These are phyloP conservation scores for Cadophora sp. DNA, from an alignment of 2,329 filamentous ascomycete genomes.

Conservation along the genomic window DNA sequence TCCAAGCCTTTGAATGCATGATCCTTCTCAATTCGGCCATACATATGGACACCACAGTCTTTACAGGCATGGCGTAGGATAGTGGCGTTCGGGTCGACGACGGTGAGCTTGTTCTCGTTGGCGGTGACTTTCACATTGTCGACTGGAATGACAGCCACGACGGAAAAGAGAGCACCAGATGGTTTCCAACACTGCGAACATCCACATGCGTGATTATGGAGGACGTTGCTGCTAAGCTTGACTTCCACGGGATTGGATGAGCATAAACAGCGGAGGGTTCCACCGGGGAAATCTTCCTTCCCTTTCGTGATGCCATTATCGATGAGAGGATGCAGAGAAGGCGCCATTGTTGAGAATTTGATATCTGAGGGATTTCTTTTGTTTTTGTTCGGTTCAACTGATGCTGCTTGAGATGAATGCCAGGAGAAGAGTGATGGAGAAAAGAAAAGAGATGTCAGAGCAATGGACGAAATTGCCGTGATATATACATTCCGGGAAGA, in stretches of 20 bases:
- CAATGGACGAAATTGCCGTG: background rate
- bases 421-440: background rate
- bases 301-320: constrained; percentile 67
- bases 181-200: constrained; percentile 79
- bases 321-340: constrained; percentile 65
- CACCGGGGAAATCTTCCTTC: constrained; percentile 59
- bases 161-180: constrained; percentile 64
- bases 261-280: constrained; percentile 69
- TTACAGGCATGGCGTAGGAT: constrained; percentile 68
- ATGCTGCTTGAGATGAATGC: background rate
- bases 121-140: constrained; percentile 62
- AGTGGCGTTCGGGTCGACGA: constrained; percentile 61
- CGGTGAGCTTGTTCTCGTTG: constrained; percentile 61
- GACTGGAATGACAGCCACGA: constrained; percentile 66
- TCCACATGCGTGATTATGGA: constrained; percentile 74
- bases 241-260: constrained; percentile 61
- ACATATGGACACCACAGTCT: constrained; percentile 67
- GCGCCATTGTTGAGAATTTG: constrained; percentile 41
- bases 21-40: constrained; percentile 67
- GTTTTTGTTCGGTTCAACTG: background rate
- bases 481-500: constrained; percentile 3
- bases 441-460: background rate
- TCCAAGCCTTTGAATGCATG: constrained; percentile 74
- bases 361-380: background rate
- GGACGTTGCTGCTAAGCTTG: constrained; percentile 61